A percentile compares a stretch with the other conserved stretches of the same genome.
Evolutionary conservation across 768 basidiomycete species (phyloP).

Genomic region (Atractiella rhizophila): DNA sequence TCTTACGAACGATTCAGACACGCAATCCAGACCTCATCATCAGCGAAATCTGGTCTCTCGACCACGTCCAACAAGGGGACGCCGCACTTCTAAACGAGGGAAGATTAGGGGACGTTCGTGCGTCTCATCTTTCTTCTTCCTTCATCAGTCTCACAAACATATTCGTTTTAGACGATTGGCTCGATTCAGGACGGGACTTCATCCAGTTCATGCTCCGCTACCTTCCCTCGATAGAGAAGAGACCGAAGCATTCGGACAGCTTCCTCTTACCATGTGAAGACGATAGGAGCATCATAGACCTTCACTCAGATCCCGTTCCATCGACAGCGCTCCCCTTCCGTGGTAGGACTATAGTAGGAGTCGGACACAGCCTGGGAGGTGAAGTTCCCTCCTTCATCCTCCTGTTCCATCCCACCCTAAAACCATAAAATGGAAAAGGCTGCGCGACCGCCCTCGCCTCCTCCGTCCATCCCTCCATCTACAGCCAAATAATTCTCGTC

Average conservation of each 20-base stretch:
- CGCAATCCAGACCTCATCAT: conserved; percentile 21
- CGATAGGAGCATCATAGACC: not conserved
- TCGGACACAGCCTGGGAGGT: conserved; percentile 75
- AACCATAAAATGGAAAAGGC: no score
- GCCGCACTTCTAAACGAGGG: conserved; percentile 43
- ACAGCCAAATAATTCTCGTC: conserved; percentile 43
- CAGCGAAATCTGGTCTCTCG: conserved; percentile 58
- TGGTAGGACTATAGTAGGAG: conserved; percentile 27
- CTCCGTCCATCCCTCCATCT: conserved; percentile 36
- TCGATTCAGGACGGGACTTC: conserved; percentile 50
- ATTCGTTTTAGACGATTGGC: conserved; percentile 39
- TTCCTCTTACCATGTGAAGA: not conserved
- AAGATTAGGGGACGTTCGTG: conserved; percentile 35
- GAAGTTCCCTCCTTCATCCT: conserved; percentile 26
- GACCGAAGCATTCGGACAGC: conserved; percentile 1
- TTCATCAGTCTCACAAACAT: not conserved
- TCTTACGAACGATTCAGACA: conserved; percentile 27
- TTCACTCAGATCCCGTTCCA: not conserved
- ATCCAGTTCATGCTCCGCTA: conserved; percentile 46
- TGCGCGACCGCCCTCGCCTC: no score
- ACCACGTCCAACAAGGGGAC: conserved; percentile 64
- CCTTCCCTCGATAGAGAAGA: conserved; percentile 26
- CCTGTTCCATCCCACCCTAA: conserved; percentile 19
- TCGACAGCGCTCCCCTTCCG: not conserved
- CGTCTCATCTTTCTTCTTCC: conserved; percentile 15